These are phyloP conservation scores for Trifolium pratense DNA, from an alignment of 306 rosid species.

Conservation along the genomic window DNA sequence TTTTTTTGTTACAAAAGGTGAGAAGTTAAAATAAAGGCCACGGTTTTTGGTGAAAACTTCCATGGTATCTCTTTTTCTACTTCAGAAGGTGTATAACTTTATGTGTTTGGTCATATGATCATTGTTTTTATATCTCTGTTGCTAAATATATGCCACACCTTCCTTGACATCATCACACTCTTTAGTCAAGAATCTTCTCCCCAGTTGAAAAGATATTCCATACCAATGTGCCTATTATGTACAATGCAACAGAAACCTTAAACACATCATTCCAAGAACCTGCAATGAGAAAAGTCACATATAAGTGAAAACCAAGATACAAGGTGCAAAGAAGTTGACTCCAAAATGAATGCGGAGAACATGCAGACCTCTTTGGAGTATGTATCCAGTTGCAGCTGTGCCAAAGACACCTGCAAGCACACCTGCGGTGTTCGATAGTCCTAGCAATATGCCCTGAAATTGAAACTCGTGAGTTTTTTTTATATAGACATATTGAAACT, in stretches of 20 bases:
- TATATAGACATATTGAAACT: not conserved
- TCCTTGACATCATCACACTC: conserved; percentile 34
- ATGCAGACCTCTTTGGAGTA: conserved; percentile 77
- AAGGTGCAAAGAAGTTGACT: conserved; percentile 33
- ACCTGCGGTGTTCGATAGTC: conserved; percentile 93
- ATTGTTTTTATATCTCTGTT: not conserved
- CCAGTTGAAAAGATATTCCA: conserved; percentile 91
- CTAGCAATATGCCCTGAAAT: conserved; percentile 85
- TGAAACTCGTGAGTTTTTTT: conserved; percentile 29
- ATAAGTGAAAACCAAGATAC: conserved; percentile 50
- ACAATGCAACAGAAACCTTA: conserved; percentile 56
- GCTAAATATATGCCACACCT: conserved; percentile 2
- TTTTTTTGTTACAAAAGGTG: conserved; percentile 2
- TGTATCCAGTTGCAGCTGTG: conserved; percentile 92
- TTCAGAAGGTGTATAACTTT: conserved; percentile 34
- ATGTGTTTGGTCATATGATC: conserved; percentile 16
- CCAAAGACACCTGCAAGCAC: conserved; percentile 96
- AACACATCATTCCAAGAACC: conserved; percentile 47
- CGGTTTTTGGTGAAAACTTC: conserved; percentile 46
- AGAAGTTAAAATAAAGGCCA: conserved; percentile 42
- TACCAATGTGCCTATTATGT: conserved; percentile 77
- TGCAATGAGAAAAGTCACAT: conserved; percentile 12
- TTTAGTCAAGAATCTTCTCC: conserved; percentile 74
- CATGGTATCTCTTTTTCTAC: conserved; percentile 24
- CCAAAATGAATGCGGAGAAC: not conserved